Percentiles rank a stretch among this genome's conserved stretches.
These are phyloP conservation scores for Tuctoria greenei DNA, from an alignment of 176 grass and related monocot genomes.

Conservation along the genomic window DNA sequence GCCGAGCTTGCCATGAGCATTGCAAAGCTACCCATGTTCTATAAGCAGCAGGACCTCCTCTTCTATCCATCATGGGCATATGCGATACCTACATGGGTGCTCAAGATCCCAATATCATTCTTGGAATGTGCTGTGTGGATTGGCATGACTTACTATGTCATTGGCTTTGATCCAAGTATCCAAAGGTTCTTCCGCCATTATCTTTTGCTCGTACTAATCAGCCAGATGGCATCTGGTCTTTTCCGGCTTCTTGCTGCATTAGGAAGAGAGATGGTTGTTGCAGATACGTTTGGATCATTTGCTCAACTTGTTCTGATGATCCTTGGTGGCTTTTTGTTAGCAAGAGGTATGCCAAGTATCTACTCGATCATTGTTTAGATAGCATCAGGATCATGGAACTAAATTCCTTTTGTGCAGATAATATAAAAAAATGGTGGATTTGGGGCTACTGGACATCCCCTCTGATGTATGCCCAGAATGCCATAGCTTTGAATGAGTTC, in stretches of 20 bases:
- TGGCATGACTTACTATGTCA: constrained; percentile 87
- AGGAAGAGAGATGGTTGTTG: constrained; percentile 95
- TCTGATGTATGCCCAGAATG: constrained; percentile 96
- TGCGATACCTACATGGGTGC: constrained; percentile 82
- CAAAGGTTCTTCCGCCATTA: constrained; percentile 94
- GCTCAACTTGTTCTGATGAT: constrained; percentile 89
- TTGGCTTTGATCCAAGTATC: constrained; percentile 83
- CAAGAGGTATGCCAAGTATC: constrained; percentile 58
- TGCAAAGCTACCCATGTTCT: constrained; percentile 85
- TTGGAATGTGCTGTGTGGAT: constrained; percentile 90
- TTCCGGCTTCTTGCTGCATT: constrained; percentile 87
- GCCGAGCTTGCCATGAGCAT: constrained; percentile 88
- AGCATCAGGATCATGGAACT: constrained; percentile 16
- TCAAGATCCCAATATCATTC: constrained; percentile 92
- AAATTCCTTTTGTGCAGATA: constrained; percentile 52
- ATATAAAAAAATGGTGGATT: constrained; percentile 93
- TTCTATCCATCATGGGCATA: constrained; percentile 97
- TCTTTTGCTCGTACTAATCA: constrained; percentile 79
- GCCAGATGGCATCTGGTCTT: constrained; percentile 91
- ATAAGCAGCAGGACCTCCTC: constrained; percentile 87
- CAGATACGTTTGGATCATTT: constrained; percentile 91
- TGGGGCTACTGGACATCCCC: constrained; percentile 97
- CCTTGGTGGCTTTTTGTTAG: constrained; percentile 92
- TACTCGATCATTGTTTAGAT: not conserved
- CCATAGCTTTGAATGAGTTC: constrained; percentile 86